Conservation (phyloP, 331 rosid genomes). For the Ulmus americana region DNA sequence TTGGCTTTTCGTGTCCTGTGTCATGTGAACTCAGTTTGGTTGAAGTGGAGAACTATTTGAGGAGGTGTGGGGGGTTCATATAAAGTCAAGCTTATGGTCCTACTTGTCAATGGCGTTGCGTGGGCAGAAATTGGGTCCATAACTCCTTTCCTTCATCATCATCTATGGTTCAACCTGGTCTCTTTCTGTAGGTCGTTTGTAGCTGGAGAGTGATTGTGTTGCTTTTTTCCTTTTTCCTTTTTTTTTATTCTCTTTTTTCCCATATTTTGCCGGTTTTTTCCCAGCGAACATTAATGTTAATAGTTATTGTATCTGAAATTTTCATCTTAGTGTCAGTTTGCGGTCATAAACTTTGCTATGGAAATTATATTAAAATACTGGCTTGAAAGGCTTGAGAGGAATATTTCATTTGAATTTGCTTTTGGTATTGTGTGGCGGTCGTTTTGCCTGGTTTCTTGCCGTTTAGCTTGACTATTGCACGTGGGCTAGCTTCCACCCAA, state of each 20-base stretch:
- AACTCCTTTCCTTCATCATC: slow-evolving; percentile 25
- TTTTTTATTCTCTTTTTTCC: slow-evolving; percentile 5
- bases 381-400: slow-evolving; percentile 16
- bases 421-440: too few species aligned
- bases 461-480: too few species aligned
- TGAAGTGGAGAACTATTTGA: slow-evolving; percentile 25
- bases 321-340: slow-evolving; percentile 34
- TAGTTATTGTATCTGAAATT: slow-evolving; percentile 47
- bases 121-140: slow-evolving; percentile 26
- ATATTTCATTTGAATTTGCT: background rate
- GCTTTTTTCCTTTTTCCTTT: slow-evolving; percentile 17
- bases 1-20: slow-evolving; percentile 56
- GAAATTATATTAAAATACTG: slow-evolving; percentile 19
- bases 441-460: too few species aligned
- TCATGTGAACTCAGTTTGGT: slow-evolving; percentile 43
- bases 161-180: slow-evolving; percentile 38
- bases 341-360: slow-evolving; percentile 36
- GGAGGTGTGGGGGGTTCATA: slow-evolving; percentile 11
- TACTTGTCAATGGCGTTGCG: slow-evolving; percentile 18
- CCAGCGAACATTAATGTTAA: slow-evolving; percentile 44
- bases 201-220: slow-evolving; percentile 48
- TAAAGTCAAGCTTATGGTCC: background rate
- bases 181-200: slow-evolving; percentile 41
- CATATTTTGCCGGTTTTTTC: slow-evolving; percentile 29
- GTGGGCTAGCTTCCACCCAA: too few species aligned